phyloP scores from a whole-genome alignment of 1,284 basidiomycete species.

The Pterulicium gracile region DNA sequence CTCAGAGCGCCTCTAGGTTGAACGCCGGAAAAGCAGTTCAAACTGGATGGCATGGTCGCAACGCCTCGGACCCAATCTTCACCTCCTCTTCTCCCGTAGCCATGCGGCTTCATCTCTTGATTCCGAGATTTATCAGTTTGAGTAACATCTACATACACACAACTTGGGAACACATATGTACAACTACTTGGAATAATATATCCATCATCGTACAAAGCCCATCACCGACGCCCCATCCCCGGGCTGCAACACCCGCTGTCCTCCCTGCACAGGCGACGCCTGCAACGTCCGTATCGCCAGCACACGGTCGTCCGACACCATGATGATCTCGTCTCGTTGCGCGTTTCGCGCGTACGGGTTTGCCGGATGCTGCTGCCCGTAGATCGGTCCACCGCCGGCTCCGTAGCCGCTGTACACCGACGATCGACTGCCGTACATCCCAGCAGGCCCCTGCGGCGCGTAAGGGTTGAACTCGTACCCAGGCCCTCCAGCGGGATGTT shows the following conservation, averaged over 20 bases:
- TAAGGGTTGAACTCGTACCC: constrained; percentile 26
- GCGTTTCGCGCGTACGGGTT: constrained; percentile 28
- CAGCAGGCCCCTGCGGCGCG: constrained; percentile 12
- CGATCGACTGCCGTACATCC: not conserved
- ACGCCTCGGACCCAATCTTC: too few species aligned
- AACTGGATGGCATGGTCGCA: too few species aligned
- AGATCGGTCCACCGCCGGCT: too few species aligned
- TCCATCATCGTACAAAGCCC: constrained; percentile 1
- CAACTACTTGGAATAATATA: not conserved
- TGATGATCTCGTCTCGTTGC: constrained; percentile 66
- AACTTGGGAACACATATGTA: too few species aligned
- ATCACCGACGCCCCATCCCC: not conserved
- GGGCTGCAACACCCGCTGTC: too few species aligned
- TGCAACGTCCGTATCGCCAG: constrained; percentile 46
- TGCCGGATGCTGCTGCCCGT: constrained; percentile 5
- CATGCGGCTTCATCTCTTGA: too few species aligned
- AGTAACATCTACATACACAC: constrained; percentile 3
- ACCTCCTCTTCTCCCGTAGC: too few species aligned
- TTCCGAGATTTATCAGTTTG: too few species aligned
- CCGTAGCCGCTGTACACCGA: constrained; percentile 19
- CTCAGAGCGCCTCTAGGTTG: too few species aligned
- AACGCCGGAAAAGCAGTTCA: too few species aligned
- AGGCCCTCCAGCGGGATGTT: constrained; percentile 17
- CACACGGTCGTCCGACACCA: constrained; percentile 73
- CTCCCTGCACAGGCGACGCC: not conserved